Evolutionary conservation across 768 basidiomycete genomes (phyloP), one percentile per base, ranked within the genome.

Genomic region (Auricularia sp.): DNA sequence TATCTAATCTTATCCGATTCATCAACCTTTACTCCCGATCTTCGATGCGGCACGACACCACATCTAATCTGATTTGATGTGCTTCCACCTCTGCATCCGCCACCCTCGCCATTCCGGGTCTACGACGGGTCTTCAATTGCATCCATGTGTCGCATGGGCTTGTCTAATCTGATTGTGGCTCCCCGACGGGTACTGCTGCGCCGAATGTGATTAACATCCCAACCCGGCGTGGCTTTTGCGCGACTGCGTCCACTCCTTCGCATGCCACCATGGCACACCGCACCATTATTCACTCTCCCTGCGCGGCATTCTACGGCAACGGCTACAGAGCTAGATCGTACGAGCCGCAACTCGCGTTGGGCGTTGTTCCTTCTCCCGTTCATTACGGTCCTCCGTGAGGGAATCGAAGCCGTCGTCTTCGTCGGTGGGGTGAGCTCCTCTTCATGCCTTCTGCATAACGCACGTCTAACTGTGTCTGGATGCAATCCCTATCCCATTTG

Each of bases 381-480:
- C 65, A 83, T 98, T 71, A 96, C 95, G 10, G 92, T 99, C 58
- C 78, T 98, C 39, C 87, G 95, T 66, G 96, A 98, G 79, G 95
- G 94, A 59, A 79, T 98, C 66, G 95, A 98, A 74, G 93, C 90
- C 0, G 88, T 97, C 64, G 80, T 98, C 66, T 97, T 98, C 71
- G 93, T 97, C 42, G 91, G 94, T 3, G 93, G 94, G 61, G 93
- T 78, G 56, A 63, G 75, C 72, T 14, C 35, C 36, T 11, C 18
- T 33, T 61, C 35, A 5, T 33, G 2, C 8, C 44, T 39, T 61
- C 44, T 18, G 42, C 42, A 2, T 29, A 29, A 29, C 29, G 29
- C 66, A 74, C 76, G 78, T 98, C 42, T 87, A 93, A 3, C 86
- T 98, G 61, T 88, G 87, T 36, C 83, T 91, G 70, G 78, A 85